Evolutionary conservation across 257 asterid genomes (phyloP).

Genomic region (Lavandula angustifolia): DNA sequence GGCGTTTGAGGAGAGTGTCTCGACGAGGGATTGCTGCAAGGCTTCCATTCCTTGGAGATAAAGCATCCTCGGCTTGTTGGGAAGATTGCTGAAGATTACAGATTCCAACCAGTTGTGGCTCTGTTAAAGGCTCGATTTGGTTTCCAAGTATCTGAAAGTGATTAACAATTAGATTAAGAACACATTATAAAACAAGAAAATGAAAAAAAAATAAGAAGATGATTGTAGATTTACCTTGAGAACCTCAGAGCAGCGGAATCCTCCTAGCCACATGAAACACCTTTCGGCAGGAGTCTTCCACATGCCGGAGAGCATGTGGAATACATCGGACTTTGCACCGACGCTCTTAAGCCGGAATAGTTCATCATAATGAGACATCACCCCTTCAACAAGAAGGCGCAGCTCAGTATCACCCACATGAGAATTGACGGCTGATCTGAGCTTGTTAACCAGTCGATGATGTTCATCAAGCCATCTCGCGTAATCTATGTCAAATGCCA

Average conservation of each 20-base stretch:
- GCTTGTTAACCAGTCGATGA: conserved; percentile 56
- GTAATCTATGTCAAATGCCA: conserved; percentile 81
- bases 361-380: conserved; percentile 82
- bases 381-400: conserved; percentile 66
- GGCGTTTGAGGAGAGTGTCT: conserved; percentile 67
- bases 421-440: conserved; percentile 71
- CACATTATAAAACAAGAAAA: no score
- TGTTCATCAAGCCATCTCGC: conserved; percentile 88
- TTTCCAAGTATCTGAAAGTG: conserved; percentile 63
- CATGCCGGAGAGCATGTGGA: conserved; percentile 94
- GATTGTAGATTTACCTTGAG: conserved; percentile 56
- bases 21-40: conserved; percentile 70
- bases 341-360: conserved; percentile 62
- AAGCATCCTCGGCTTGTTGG: conserved; percentile 93
- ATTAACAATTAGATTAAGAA: neutral
- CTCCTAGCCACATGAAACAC: conserved; percentile 99
- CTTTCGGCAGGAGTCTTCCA: conserved; percentile 94
- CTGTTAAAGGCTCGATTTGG: conserved; percentile 82
- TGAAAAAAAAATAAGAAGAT: neutral
- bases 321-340: conserved; percentile 73
- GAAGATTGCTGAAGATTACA: conserved; percentile 83
- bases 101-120: conserved; percentile 73
- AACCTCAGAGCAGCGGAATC: conserved; percentile 84
- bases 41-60: conserved; percentile 99
- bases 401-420: conserved; percentile 61